phyloP scores from a whole-genome alignment of 371 early-diverging fungal genomes.

The Mucor piriformis region DNA sequence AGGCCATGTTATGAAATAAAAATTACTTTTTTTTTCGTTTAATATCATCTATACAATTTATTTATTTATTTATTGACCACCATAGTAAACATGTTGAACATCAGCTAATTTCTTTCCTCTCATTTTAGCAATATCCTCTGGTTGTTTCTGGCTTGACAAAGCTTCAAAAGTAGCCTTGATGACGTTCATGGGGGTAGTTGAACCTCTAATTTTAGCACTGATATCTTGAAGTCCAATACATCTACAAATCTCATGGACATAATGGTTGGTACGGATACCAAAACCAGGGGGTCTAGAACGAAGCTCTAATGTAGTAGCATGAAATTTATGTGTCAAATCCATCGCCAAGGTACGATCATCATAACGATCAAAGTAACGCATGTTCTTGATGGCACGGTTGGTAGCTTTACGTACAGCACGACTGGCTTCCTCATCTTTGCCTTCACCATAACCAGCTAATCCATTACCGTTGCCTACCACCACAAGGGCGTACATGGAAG shows the following conservation, averaged over 20 bases:
- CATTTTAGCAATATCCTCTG: constrained; percentile 85
- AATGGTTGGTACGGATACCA: constrained; percentile 90
- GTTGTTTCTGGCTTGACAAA: constrained; percentile 79
- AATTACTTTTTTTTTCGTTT: not conserved
- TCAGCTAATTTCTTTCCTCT: constrained; percentile 92
- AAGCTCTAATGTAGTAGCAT: constrained; percentile 82
- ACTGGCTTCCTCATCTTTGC: constrained; percentile 80
- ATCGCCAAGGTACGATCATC: constrained; percentile 94
- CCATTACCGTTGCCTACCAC: constrained; percentile 96
- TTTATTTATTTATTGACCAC: constrained; percentile 40
- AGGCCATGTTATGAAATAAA: constrained; percentile 29
- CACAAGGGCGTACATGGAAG: constrained; percentile 86
- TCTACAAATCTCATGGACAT: constrained; percentile 94
- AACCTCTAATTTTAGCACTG: constrained; percentile 90
- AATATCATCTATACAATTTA: not conserved
- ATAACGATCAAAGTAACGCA: constrained; percentile 86
- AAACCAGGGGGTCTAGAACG: constrained; percentile 93
- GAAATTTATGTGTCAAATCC: constrained; percentile 89
- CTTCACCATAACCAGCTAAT: constrained; percentile 94
- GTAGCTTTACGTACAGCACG: constrained; percentile 92
- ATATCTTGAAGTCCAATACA: constrained; percentile 94
- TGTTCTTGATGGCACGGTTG: constrained; percentile 82
- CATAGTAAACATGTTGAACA: constrained; percentile 82
- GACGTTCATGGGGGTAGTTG: constrained; percentile 96
- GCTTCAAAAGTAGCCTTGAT: constrained; percentile 96